Conservation (phyloP, 495 filamentous ascomycete genomes). For the Neurospora sp. region DNA sequence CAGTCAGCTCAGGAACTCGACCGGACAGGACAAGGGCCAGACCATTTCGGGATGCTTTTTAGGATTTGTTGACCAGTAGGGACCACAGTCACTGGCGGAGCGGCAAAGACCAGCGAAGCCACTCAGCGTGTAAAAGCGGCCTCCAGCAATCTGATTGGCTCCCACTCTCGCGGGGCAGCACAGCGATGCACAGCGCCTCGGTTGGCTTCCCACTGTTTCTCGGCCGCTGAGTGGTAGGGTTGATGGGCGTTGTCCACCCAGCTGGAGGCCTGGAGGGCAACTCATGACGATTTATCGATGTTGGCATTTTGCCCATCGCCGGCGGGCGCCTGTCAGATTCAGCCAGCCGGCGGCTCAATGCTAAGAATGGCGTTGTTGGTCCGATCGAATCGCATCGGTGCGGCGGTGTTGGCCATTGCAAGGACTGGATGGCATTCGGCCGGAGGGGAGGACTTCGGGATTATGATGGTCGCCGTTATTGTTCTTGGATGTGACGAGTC, state of each 20-base stretch:
- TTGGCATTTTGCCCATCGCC: background rate
- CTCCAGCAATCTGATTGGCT: conserved; percentile 10
- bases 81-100: background rate
- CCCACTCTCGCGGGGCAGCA: conserved; percentile 8
- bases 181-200: conserved; percentile 1
- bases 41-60: background rate
- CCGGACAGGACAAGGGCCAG: background rate
- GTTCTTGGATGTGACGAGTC: background rate
- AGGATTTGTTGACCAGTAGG: background rate
- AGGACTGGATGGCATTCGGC: background rate
- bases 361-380: background rate
- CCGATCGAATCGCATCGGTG: background rate
- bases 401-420: background rate
- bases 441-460: background rate
- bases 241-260: background rate
- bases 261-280: background rate
- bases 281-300: background rate
- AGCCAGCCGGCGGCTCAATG: background rate
- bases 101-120: conserved; percentile 6
- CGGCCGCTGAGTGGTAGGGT: background rate
- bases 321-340: background rate
- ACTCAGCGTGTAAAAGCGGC: conserved; percentile 6
- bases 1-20: background rate
- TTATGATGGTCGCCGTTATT: background rate
- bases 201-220: background rate